phyloP scores from a whole-genome alignment of 2,329 filamentous ascomycete species.

The Fusarium pseudoanthophilum region DNA sequence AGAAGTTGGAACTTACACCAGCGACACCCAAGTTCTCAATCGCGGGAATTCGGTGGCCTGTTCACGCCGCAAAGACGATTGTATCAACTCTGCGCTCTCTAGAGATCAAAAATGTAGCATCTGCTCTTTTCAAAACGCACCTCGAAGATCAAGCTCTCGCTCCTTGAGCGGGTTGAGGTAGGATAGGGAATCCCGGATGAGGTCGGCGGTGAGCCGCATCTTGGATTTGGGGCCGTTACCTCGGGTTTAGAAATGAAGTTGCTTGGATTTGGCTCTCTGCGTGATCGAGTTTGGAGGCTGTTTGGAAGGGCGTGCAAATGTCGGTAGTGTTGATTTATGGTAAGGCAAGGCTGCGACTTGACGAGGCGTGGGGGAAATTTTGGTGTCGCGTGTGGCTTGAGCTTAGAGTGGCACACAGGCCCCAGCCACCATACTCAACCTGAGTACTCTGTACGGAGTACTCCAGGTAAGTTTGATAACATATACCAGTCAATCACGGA shows the following conservation, averaged over 20 bases:
- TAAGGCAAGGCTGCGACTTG: constrained; percentile 46
- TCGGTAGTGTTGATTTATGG: constrained; percentile 31
- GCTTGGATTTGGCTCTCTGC: neutral
- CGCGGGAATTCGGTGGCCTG: constrained; percentile 96
- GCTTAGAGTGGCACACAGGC: constrained; percentile 24
- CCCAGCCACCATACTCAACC: constrained; percentile 21
- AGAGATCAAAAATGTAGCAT: constrained; percentile 78
- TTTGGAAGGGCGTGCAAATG: constrained; percentile 3
- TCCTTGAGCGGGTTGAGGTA: constrained; percentile 99
- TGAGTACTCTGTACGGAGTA: no score
- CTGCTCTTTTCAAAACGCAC: constrained; percentile 95
- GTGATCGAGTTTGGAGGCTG: neutral
- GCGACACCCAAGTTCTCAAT: constrained; percentile 98
- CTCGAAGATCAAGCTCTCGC: constrained; percentile 98
- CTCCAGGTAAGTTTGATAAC: neutral
- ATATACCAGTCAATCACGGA: neutral
- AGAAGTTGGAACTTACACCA: constrained; percentile 69
- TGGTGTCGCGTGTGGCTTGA: constrained; percentile 33
- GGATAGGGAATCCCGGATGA: constrained; percentile 93
- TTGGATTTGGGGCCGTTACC: constrained; percentile 48
- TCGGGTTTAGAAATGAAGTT: constrained; percentile 22
- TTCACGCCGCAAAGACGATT: constrained; percentile 61
- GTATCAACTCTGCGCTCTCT: constrained; percentile 82
- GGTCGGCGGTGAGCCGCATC: constrained; percentile 96
- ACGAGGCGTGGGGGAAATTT: constrained; percentile 50